Conservation (phyloP, 108 stramenopile species). For the Pseudonitzschia multiseries region DNA sequence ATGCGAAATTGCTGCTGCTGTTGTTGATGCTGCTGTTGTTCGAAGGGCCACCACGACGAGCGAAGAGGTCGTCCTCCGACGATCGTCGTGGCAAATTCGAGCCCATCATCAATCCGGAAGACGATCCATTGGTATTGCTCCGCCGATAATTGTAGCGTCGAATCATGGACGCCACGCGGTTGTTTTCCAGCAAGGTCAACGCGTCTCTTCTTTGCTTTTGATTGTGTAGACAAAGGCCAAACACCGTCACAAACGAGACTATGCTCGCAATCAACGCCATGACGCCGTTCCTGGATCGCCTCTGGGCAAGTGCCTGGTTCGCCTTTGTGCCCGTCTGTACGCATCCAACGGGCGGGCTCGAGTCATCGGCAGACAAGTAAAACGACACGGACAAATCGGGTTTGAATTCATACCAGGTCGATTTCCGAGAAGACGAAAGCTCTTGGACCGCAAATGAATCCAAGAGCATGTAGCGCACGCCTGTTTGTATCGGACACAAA, state of each 20-base stretch:
- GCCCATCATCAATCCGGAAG: neutral
- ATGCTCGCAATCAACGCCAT: conserved; percentile 1
- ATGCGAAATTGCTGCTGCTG: no score
- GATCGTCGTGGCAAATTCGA: neutral
- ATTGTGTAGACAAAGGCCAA: neutral
- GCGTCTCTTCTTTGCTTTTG: neutral
- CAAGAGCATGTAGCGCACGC: neutral
- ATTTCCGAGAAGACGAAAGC: neutral
- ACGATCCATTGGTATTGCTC: neutral
- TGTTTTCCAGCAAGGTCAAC: neutral
- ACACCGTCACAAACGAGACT: neutral
- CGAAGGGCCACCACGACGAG: neutral
- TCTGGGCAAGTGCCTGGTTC: neutral
- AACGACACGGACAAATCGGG: conserved; percentile 1
- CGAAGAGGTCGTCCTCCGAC: neutral
- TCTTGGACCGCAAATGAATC: neutral
- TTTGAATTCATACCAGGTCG: neutral
- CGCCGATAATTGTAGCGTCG: neutral
- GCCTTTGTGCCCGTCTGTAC: conserved; percentile 5
- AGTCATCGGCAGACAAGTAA: neutral
- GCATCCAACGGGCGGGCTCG: neutral
- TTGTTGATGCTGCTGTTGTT: no score
- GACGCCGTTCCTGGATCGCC: neutral
- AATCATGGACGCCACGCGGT: conserved; percentile 6
- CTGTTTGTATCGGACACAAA: neutral